Evolutionary conservation across 1,139 yeast genomes (phyloP).

Genomic region (Kodamaea fungicola): DNA sequence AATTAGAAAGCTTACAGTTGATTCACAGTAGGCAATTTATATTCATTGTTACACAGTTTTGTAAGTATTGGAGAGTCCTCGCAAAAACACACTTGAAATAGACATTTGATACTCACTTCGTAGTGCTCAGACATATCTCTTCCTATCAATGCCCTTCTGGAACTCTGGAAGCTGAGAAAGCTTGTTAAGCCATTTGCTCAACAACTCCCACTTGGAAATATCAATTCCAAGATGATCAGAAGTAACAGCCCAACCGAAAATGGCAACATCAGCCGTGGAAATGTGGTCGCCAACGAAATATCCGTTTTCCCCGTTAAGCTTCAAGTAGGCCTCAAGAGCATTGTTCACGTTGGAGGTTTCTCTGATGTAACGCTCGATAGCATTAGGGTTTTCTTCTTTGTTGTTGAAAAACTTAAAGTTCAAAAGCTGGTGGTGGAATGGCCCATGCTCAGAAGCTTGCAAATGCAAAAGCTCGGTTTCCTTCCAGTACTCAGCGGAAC

Average conservation of each 20-base stretch:
- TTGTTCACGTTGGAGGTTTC: slow-evolving; percentile 52
- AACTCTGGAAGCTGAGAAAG: slow-evolving; percentile 36
- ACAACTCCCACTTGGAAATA: slow-evolving; percentile 38
- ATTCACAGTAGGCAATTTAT: too few relatives aligned
- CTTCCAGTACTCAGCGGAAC: slow-evolving; percentile 46
- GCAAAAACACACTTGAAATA: too few relatives aligned
- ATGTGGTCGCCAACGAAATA: slow-evolving; percentile 56
- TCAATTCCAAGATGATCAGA: slow-evolving; percentile 27
- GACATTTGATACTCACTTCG: too few relatives aligned
- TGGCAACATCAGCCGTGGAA: slow-evolving; percentile 52
- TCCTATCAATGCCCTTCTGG: slow-evolving; percentile 21
- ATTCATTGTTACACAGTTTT: too few relatives aligned
- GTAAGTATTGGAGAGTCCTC: too few relatives aligned
- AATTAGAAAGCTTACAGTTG: too few relatives aligned
- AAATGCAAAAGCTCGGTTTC: slow-evolving; percentile 51
- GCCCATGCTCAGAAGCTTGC: slow-evolving; percentile 59
- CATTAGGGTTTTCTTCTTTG: slow-evolving; percentile 46
- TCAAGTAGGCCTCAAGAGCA: slow-evolving; percentile 48
- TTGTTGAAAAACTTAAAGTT: slow-evolving; percentile 43
- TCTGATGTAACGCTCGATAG: slow-evolving; percentile 43
- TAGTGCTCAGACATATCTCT: too few relatives aligned
- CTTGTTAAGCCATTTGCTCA: slow-evolving; percentile 41
- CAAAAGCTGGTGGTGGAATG: slow-evolving; percentile 56
- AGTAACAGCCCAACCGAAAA: slow-evolving; percentile 36
- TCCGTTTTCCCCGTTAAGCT: slow-evolving; percentile 25